Conservation (phyloP, 148 eudicot genomes). For the Selenicereus undatus region DNA sequence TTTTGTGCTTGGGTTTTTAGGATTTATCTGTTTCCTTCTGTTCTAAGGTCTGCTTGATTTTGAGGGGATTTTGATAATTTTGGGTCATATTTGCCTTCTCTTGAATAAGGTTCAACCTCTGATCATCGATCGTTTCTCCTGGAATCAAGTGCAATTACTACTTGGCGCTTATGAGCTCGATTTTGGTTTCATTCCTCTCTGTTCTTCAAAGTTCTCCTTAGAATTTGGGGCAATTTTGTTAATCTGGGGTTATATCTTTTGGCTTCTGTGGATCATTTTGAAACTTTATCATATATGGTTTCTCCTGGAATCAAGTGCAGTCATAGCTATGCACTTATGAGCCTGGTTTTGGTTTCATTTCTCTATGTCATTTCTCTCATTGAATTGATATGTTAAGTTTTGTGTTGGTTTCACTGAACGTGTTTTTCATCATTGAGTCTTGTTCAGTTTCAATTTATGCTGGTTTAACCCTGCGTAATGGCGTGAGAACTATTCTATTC, state of each 20-base stretch:
- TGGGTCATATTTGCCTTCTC: neutral
- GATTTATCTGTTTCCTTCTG: conserved; percentile 1
- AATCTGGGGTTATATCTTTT: neutral
- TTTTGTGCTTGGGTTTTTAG: conserved; percentile 13
- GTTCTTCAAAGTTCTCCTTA: neutral
- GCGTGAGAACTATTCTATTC: neutral
- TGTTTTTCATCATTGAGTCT: no score
- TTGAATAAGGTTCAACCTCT: neutral
- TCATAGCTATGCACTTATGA: no score
- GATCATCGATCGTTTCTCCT: no score
- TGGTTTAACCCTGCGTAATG: no score
- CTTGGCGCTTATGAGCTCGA: neutral
- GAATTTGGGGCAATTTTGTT: neutral
- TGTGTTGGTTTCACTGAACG: no score
- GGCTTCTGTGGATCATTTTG: neutral
- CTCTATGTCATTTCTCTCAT: neutral
- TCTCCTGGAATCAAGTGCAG: neutral
- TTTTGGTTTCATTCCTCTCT: neutral
- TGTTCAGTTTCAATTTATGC: no score
- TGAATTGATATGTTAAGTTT: neutral
- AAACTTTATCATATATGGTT: no score
- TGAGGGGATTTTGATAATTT: neutral
- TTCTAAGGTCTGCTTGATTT: neutral
- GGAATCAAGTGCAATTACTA: neutral
- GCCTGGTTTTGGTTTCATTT: neutral